phyloP scores from a whole-genome alignment of 2,329 filamentous ascomycete species.

The Basipetospora chlamydospora region DNA sequence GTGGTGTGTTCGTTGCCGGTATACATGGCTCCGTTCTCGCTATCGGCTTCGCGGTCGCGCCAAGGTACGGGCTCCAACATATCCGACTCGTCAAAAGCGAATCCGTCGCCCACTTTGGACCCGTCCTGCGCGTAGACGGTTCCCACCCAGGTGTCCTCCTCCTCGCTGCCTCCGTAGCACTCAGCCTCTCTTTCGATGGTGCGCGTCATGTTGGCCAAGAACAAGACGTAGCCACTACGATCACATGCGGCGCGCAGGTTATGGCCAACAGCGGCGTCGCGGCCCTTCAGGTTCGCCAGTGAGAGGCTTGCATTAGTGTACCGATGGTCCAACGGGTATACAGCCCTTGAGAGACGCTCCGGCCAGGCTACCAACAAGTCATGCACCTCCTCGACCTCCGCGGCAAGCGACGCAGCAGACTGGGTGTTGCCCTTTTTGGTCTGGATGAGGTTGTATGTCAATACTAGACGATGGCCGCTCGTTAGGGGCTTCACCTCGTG shows the following conservation, averaged over 20 bases:
- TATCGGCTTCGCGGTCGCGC: not conserved
- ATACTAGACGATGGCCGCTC: conserved; percentile 31
- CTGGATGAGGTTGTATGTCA: conserved; percentile 35
- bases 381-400: not conserved
- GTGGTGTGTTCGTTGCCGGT: not conserved
- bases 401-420: conserved; percentile 13
- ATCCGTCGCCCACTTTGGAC: no score
- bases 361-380: not conserved
- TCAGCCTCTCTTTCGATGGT: not conserved
- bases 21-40: not conserved
- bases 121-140: not conserved
- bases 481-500: conserved; percentile 34
- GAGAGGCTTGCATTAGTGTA: not conserved
- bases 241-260: not conserved
- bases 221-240: not conserved
- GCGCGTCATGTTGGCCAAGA: not conserved
- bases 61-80: not conserved
- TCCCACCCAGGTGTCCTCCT: not conserved
- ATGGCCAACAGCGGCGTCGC: not conserved
- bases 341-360: not conserved
- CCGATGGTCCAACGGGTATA: not conserved
- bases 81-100: not conserved
- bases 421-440: conserved; percentile 6
- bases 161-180: no score
- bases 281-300: not conserved